Conservation (phyloP, 345 rosid species). For the Melaleuca alternifolia region DNA sequence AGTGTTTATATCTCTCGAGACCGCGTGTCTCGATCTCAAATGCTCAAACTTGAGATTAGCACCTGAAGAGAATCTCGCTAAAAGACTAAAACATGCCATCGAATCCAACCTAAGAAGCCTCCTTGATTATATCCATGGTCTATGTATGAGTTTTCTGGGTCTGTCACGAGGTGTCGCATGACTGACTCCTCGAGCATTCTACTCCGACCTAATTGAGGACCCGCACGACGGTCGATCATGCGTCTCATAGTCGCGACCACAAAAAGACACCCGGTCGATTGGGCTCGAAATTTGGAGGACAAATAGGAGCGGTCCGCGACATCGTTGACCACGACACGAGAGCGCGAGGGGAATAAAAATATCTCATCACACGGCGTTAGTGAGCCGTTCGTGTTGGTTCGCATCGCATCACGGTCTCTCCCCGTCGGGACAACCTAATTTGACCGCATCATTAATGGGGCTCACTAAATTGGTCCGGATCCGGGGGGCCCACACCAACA, state of each 20-base stretch:
- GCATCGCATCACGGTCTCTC: neutral
- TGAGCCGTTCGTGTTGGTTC: neutral
- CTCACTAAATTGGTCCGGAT: neutral
- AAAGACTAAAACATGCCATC: neutral
- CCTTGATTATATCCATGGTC: neutral
- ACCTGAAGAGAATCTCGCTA: neutral
- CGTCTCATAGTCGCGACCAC: neutral
- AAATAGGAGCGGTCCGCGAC: no score
- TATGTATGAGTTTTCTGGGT: neutral
- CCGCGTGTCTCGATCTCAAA: neutral
- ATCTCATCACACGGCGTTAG: neutral
- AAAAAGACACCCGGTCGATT: accelerated
- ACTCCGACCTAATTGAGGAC: no score
- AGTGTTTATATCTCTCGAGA: neutral
- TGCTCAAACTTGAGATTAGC: neutral
- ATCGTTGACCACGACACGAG: neutral
- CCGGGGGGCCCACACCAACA: neutral
- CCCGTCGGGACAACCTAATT: neutral
- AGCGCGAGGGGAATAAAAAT: neutral
- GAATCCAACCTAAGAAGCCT: neutral
- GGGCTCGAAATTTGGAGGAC: neutral
- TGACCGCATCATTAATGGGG: neutral
- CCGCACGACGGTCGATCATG: no score
- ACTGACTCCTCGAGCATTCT: neutral
- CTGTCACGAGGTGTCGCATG: neutral